Percentiles rank a stretch among this genome's conserved stretches.
Evolutionary conservation across 306 rosid species (phyloP).

Genomic region (Potentilla sterilis): DNA sequence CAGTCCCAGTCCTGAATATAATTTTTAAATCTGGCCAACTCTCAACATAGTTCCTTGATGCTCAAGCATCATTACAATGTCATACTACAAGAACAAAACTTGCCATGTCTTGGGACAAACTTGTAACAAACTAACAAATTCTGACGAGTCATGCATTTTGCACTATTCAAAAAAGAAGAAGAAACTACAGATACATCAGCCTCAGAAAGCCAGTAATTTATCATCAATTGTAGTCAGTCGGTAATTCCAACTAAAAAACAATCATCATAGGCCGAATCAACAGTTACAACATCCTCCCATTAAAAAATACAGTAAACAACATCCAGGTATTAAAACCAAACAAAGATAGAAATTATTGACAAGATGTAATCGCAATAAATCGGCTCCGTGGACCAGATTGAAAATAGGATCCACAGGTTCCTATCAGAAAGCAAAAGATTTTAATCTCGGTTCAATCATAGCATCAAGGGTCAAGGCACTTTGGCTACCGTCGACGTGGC

Average conservation of each 20-base stretch:
- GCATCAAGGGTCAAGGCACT: slow-evolving; percentile 62
- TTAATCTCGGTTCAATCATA: slow-evolving; percentile 62
- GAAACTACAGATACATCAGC: slow-evolving; percentile 31
- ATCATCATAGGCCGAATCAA: slow-evolving; percentile 54
- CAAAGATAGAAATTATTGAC: neutral
- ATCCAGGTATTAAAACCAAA: neutral
- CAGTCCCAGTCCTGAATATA: too few relatives aligned
- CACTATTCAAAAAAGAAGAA: too few relatives aligned
- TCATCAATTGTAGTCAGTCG: slow-evolving; percentile 63
- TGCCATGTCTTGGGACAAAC: too few relatives aligned
- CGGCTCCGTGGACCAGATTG: slow-evolving; percentile 57
- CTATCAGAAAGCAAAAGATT: slow-evolving; percentile 59
- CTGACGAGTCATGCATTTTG: too few relatives aligned
- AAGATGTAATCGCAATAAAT: slow-evolving; percentile 61
- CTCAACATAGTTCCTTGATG: too few relatives aligned
- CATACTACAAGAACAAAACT: too few relatives aligned
- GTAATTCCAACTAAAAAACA: slow-evolving; percentile 64
- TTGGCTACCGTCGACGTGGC: slow-evolving; percentile 72
- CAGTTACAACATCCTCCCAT: too few relatives aligned
- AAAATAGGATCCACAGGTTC: slow-evolving; percentile 53
- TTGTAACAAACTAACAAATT: too few relatives aligned
- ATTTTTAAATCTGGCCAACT: too few relatives aligned
- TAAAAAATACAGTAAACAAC: too few relatives aligned
- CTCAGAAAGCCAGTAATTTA: slow-evolving; percentile 57
- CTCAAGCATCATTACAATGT: too few relatives aligned